phyloP scores from a whole-genome alignment of 1,284 basidiomycete species.

The Rhodotorula sp. region DNA sequence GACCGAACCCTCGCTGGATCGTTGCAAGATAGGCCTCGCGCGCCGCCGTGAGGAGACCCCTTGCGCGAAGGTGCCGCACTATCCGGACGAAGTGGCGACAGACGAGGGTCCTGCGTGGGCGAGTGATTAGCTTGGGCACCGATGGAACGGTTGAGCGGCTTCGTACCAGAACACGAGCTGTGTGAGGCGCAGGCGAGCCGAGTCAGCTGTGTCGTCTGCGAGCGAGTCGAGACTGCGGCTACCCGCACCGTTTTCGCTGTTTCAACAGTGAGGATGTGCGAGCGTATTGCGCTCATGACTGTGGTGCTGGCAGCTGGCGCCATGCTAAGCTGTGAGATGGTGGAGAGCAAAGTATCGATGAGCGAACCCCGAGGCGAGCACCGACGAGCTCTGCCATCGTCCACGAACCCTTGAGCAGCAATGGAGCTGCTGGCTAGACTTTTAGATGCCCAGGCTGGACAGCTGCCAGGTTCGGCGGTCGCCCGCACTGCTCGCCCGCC shows the following conservation, averaged over 20 bases:
- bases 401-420: too few species aligned
- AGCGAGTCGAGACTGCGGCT: background rate
- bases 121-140: too few species aligned
- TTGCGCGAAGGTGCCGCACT: slow-evolving; percentile 36
- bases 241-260: slow-evolving; percentile 34
- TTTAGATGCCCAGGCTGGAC: too few species aligned
- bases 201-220: too few species aligned
- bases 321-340: background rate
- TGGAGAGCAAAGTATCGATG: too few species aligned
- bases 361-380: too few species aligned
- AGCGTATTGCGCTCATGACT: background rate
- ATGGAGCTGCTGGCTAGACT: too few species aligned
- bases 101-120: slow-evolving; percentile 34
- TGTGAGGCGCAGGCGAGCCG: too few species aligned
- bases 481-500: too few species aligned
- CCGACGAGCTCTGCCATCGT: too few species aligned
- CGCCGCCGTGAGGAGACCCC: slow-evolving; percentile 34
- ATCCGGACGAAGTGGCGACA: slow-evolving; percentile 26
- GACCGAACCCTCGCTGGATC: slow-evolving; percentile 25
- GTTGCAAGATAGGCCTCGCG: slow-evolving; percentile 32
- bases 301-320: background rate
- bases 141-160: background rate
- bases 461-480: too few species aligned
- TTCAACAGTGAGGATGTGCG: slow-evolving; percentile 25
- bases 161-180: slow-evolving; percentile 36